Percentiles rank a stretch among this genome's conserved stretches.
Conservation (phyloP, 2,329 filamentous ascomycete species). For the Aspergillus jensenii region DNA sequence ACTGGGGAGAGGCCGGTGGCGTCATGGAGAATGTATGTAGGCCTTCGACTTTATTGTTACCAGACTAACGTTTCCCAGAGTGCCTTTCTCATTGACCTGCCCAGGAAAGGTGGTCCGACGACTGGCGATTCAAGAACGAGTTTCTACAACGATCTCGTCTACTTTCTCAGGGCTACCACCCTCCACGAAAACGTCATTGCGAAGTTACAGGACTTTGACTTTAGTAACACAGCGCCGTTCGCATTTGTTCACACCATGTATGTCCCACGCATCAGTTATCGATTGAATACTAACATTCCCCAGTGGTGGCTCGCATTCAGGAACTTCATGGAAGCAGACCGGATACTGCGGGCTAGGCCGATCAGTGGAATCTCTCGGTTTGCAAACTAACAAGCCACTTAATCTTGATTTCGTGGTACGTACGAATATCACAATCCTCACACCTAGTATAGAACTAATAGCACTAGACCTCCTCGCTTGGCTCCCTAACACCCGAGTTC, state of each 20-base stretch:
- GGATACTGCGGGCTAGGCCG: conserved; percentile 74
- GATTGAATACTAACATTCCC: conserved; percentile 4
- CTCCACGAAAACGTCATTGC: conserved; percentile 64
- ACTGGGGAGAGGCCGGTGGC: conserved; percentile 80
- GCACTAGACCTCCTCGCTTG: conserved; percentile 73
- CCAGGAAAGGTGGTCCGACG: conserved; percentile 44
- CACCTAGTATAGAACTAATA: conserved; percentile 14
- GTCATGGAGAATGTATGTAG: conserved; percentile 75
- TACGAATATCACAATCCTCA: neutral
- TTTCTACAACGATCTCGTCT: conserved; percentile 70
- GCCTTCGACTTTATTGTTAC: neutral
- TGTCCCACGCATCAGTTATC: conserved; percentile 27
- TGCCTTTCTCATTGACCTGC: conserved; percentile 90
- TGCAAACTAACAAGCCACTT: conserved; percentile 56
- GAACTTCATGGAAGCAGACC: conserved; percentile 51
- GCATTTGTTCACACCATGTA: conserved; percentile 86
- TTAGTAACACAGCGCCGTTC: conserved; percentile 67
- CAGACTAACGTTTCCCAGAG: conserved; percentile 49
- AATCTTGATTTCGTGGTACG: conserved; percentile 72
- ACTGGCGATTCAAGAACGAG: conserved; percentile 35
- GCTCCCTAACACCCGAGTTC: conserved; percentile 69
- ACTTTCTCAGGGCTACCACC: conserved; percentile 68
- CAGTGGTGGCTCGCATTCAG: conserved; percentile 58
- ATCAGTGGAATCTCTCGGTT: conserved; percentile 63
- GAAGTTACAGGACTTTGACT: conserved; percentile 79